A percentile compares a stretch with the other conserved stretches of the same genome.
phyloP scores from a whole-genome alignment of 2,329 filamentous ascomycete genomes.

The Thielaviopsis ethacetica region DNA sequence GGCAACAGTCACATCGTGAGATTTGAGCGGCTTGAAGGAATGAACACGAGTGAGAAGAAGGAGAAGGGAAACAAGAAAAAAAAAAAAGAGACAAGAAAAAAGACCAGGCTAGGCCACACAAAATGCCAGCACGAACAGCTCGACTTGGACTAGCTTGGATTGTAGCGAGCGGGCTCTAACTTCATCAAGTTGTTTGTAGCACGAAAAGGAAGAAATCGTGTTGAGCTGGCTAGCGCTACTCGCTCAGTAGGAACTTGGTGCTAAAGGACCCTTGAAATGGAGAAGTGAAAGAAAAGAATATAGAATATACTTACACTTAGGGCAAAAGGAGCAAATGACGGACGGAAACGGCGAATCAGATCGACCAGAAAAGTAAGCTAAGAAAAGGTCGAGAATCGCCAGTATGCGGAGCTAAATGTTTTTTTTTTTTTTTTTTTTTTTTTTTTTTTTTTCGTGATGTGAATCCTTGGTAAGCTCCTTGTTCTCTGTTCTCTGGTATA shows the following conservation, averaged over 20 bases:
- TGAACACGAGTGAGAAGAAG: not conserved
- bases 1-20: not conserved
- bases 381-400: too few relatives aligned
- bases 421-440: too few relatives aligned
- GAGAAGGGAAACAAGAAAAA: not conserved
- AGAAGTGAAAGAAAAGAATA: too few relatives aligned
- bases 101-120: not conserved
- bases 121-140: not conserved
- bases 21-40: not conserved
- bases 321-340: too few relatives aligned
- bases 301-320: too few relatives aligned
- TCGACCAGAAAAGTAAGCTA: too few relatives aligned
- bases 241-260: too few relatives aligned
- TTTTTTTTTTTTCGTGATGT: too few relatives aligned
- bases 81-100: not conserved
- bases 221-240: not conserved
- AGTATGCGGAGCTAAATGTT: too few relatives aligned
- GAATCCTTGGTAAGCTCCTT: too few relatives aligned
- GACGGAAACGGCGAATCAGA: too few relatives aligned
- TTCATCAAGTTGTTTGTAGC: not conserved
- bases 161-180: not conserved
- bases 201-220: not conserved
- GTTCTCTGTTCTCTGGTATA: too few relatives aligned
- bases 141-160: not conserved
- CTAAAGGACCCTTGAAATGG: not conserved